Percentiles rank a stretch among this genome's conserved stretches.
Evolutionary conservation across 257 asterid species (phyloP).

Genomic region (Fraxinus excelsior): DNA sequence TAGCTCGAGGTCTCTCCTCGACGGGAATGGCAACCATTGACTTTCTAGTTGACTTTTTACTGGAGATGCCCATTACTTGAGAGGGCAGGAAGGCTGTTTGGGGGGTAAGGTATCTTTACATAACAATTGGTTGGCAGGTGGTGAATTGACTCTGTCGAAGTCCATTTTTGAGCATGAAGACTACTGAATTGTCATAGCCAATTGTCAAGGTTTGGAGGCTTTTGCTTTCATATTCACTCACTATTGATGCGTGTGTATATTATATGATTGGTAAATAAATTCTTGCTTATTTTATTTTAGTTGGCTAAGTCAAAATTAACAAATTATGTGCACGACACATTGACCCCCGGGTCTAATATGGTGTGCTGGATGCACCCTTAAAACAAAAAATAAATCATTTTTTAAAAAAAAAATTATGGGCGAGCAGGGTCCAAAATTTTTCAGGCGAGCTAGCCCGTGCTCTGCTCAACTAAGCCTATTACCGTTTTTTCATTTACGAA

Average conservation of each 20-base stretch:
- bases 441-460: too few species aligned
- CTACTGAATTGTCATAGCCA: conserved; percentile 7
- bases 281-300: too few species aligned
- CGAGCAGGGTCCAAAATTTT: too few species aligned
- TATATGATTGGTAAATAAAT: too few species aligned
- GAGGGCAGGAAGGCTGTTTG: conserved; percentile 29
- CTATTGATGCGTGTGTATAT: neutral
- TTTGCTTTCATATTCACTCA: neutral
- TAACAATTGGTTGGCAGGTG: conserved; percentile 42
- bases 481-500: too few species aligned
- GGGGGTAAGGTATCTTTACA: conserved; percentile 27
- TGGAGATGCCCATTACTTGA: conserved; percentile 13
- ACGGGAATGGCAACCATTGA: conserved; percentile 40
- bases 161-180: conserved; percentile 10
- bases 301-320: too few species aligned
- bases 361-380: too few species aligned
- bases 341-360: too few species aligned
- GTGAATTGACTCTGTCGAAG: conserved; percentile 19
- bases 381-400: too few species aligned
- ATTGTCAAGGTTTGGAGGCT: conserved; percentile 23
- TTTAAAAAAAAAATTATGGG: too few species aligned
- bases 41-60: neutral
- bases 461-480: too few species aligned
- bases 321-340: too few species aligned
- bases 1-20: conserved; percentile 57